Base-by-base conservation (phyloP, 2,329 filamentous ascomycete genomes). In the Talaromyces rugulosus region DNA sequence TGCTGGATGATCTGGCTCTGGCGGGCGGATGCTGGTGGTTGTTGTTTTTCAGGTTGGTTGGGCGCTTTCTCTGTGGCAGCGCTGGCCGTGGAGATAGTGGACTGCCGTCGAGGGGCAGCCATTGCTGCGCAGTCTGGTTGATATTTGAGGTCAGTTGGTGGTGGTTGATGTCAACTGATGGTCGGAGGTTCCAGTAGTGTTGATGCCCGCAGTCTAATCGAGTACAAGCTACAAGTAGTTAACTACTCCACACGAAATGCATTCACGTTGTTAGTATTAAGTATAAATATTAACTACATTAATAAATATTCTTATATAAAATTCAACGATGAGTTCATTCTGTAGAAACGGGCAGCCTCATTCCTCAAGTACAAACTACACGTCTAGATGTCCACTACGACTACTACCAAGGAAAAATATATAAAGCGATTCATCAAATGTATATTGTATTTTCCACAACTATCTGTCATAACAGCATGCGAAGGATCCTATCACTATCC, bases 1-100 rank as follows among this genome's bases (percentile, higher is more conserved):
- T 75, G 74, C 66, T 82, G 78, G 66, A 77, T 72, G 62, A 81
- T 75, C 67, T 82, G 82, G 50, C 82, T 73, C 72, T 82, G 84
- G 62, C 70, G 67, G 56, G 69, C 67, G 27, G 70, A 61, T 52
- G 59, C 60, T 40, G 71, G 69, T 57, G 66, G 68, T 53, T 71
- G 58, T 58, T 62, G 60, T 70, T 40, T 33, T 16, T 61, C 59
- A 71, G 65, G 44, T 55, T 65, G 36, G 18, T 47, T 47, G 9
- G 34, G 40, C 34, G 58, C 56, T 30, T 62, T 58, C 65, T 62
- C 59, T 55, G 65, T 62, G 62, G 66, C 69, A 63, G 70, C 51
- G 36, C 61, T 62, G 57, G 44, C 62, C 63, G 60, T 63, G 64
- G 65, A 72, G 72, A 67, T 66, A 72, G 65, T 62, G 28, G 63